Percentiles rank a stretch among this genome's conserved stretches.
Conservation (phyloP, 176 grass and related monocot genomes). For the Musa troglodytarum region DNA sequence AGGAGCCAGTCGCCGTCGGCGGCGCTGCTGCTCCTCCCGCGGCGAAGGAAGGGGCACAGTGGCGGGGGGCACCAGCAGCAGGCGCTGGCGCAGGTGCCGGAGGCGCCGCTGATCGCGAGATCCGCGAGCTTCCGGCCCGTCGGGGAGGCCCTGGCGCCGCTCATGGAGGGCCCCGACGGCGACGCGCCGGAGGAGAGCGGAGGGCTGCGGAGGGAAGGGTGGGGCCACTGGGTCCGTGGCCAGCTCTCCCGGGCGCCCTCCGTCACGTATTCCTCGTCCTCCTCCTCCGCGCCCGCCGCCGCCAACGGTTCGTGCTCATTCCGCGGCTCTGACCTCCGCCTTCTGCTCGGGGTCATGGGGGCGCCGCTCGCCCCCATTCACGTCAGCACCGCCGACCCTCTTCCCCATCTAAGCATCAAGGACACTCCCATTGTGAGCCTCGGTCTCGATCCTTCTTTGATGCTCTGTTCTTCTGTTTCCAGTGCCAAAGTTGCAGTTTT, state of each 20-base stretch:
- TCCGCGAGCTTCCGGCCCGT: constrained; percentile 54
- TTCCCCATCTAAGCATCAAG: constrained; percentile 70
- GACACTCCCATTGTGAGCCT: constrained; percentile 73
- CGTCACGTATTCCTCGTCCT: neutral
- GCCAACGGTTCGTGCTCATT: constrained; percentile 27
- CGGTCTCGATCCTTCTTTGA: neutral
- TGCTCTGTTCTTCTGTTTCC: constrained; percentile 17
- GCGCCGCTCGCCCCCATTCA: constrained; percentile 68
- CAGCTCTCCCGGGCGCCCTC: constrained; percentile 58
- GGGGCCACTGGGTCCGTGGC: constrained; percentile 54
- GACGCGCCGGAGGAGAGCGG: constrained; percentile 35
- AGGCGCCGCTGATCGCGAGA: constrained; percentile 46
- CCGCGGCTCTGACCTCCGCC: constrained; percentile 66
- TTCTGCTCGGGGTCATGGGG: constrained; percentile 89
- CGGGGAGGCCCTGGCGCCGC: constrained; percentile 56
- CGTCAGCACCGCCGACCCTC: constrained; percentile 32
- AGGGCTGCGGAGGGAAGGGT: constrained; percentile 35
- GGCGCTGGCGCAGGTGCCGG: constrained; percentile 30
- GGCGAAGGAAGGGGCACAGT: constrained; percentile 33
- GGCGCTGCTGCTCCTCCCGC: constrained; percentile 39
- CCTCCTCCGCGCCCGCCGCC: neutral
- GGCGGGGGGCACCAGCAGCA: constrained; percentile 19
- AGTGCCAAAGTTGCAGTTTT: neutral
- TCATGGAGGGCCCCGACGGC: constrained; percentile 65
- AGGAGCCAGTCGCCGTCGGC: constrained; percentile 40